A percentile compares a stretch with the other conserved stretches of the same genome.
Evolutionary conservation across 257 asterid genomes (phyloP).

Genomic region (Paulownia fortunei): DNA sequence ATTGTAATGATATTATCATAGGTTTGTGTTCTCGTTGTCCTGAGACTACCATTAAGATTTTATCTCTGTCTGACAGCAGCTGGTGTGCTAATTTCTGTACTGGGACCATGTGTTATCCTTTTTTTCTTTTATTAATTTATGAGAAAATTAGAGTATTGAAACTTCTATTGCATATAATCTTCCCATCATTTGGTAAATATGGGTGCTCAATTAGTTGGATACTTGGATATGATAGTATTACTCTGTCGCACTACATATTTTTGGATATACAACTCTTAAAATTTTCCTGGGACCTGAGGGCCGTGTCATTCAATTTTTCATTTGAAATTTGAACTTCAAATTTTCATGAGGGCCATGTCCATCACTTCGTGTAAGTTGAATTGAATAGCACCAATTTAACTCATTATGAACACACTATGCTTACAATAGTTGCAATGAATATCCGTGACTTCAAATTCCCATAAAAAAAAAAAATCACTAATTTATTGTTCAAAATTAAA

Average conservation of each 20-base stretch:
- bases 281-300: too few species aligned
- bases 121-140: not conserved
- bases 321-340: too few species aligned
- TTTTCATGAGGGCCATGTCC: too few species aligned
- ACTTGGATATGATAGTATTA: not conserved
- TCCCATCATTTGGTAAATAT: not conserved
- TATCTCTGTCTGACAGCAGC: not conserved
- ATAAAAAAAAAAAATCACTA: too few species aligned
- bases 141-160: not conserved
- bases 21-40: conserved; percentile 18
- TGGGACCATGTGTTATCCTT: not conserved
- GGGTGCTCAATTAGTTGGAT: not conserved
- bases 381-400: too few species aligned
- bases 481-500: too few species aligned
- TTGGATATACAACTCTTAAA: too few species aligned
- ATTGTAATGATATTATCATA: conserved; percentile 34
- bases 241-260: not conserved
- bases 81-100: conserved; percentile 16
- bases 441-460: too few species aligned
- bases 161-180: not conserved
- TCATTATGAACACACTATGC: too few species aligned
- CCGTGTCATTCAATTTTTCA: too few species aligned
- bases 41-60: not conserved
- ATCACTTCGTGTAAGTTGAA: too few species aligned
- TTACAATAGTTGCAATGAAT: too few species aligned